phyloP scores from a whole-genome alignment of 345 rosid genomes.

The Camelina hispida region DNA sequence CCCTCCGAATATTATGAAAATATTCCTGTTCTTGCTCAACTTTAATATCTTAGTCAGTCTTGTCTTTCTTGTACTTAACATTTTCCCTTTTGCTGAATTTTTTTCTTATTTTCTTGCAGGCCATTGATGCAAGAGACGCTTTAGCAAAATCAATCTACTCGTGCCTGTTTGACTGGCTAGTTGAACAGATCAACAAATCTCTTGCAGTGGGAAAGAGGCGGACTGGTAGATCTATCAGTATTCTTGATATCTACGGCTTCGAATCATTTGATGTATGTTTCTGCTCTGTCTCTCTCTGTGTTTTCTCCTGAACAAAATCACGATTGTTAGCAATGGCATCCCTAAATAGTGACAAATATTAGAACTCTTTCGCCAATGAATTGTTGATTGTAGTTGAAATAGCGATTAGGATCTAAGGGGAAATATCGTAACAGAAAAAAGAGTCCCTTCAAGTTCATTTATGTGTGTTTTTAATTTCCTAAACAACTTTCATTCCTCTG shows the following conservation, averaged over 20 bases:
- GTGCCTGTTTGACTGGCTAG: slow-evolving; percentile 94
- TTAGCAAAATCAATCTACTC: slow-evolving; percentile 94
- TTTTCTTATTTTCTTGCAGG: slow-evolving; percentile 54
- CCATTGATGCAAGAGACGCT: slow-evolving; percentile 88
- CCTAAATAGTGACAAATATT: slow-evolving; percentile 9
- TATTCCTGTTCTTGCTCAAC: slow-evolving; percentile 3
- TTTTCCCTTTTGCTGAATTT: slow-evolving; percentile 7
- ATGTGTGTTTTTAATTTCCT: slow-evolving; percentile 9
- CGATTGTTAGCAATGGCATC: slow-evolving; percentile 6
- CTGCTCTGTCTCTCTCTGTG: slow-evolving; percentile 30
- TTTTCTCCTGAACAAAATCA: slow-evolving; percentile 9
- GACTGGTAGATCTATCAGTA: slow-evolving; percentile 97
- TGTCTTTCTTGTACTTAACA: slow-evolving; percentile 13
- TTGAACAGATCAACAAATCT: slow-evolving; percentile 92
- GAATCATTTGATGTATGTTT: slow-evolving; percentile 92
- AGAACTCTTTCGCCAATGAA: slow-evolving; percentile 8
- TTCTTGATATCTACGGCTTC: slow-evolving; percentile 98
- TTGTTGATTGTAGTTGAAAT: slow-evolving; percentile 13
- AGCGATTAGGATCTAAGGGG: neutral
- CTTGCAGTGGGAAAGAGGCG: slow-evolving; percentile 94
- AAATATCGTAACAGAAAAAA: neutral
- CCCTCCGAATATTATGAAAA: slow-evolving; percentile 2
- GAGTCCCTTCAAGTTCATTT: neutral
- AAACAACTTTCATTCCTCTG: slow-evolving; percentile 38
- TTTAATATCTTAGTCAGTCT: neutral